Conservation (phyloP, 73 alveolate genomes). For the Stentor roeselii region DNA sequence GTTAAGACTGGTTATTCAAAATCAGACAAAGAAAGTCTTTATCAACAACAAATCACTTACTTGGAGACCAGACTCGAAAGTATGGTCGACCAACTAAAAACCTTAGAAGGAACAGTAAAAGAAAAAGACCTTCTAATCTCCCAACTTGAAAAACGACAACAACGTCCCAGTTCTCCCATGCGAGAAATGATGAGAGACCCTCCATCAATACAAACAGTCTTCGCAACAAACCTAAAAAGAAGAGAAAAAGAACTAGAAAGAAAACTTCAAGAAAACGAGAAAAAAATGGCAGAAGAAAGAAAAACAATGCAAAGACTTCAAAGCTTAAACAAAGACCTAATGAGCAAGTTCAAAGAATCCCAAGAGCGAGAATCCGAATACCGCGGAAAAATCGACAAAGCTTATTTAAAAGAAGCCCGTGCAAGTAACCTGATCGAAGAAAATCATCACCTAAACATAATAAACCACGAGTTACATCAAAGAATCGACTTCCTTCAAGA, state of each 20-base stretch:
- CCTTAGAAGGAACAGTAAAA: not conserved
- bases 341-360: not conserved
- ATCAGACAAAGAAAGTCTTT: not conserved
- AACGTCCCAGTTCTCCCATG: not conserved
- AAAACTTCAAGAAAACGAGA: not conserved
- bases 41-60: slow-evolving; percentile 5
- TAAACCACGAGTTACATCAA: not conserved
- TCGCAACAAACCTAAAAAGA: not conserved
- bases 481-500: not conserved
- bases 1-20: not conserved
- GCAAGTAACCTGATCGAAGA: slow-evolving; percentile 1
- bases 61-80: not conserved
- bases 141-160: slow-evolving; percentile 2
- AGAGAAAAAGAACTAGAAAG: not conserved
- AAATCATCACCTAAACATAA: not conserved
- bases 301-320: slow-evolving; percentile 23
- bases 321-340: not conserved
- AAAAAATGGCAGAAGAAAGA: slow-evolving; percentile 6
- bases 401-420: not conserved
- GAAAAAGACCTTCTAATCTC: slow-evolving; percentile 8
- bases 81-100: not conserved
- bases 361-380: not conserved
- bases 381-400: not conserved
- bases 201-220: not conserved
- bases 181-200: slow-evolving; percentile 10